Conservation (phyloP, 352 stramenopile species). For the Phytophthora litchii region DNA sequence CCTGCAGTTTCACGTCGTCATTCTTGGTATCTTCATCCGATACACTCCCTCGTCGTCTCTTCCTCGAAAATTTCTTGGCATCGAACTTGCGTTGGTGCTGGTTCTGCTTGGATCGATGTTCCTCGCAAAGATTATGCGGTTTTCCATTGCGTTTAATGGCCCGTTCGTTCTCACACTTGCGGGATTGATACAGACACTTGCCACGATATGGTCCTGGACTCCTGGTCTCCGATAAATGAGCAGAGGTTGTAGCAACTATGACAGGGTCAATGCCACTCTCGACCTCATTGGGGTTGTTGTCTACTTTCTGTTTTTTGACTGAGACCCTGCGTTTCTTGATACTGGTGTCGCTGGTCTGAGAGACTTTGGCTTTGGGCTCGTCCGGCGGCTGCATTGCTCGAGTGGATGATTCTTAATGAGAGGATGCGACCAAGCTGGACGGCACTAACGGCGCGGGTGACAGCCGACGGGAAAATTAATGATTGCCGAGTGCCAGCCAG, state of each 20-base stretch:
- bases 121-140: slow-evolving; percentile 79
- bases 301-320: slow-evolving; percentile 10
- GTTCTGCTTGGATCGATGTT: slow-evolving; percentile 81
- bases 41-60: slow-evolving; percentile 34
- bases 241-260: slow-evolving; percentile 2
- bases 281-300: background rate
- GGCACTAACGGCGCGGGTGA: background rate
- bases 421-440: background rate
- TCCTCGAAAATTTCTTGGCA: slow-evolving; percentile 77
- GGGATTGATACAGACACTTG: slow-evolving; percentile 78
- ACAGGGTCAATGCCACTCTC: background rate
- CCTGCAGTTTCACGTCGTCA: slow-evolving; percentile 2
- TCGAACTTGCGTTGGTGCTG: slow-evolving; percentile 86
- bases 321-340: slow-evolving; percentile 13
- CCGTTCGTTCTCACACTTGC: slow-evolving; percentile 84
- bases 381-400: slow-evolving; percentile 18
- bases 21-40: slow-evolving; percentile 27
- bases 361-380: slow-evolving; percentile 13
- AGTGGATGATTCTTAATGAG: slow-evolving; percentile 5
- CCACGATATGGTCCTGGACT: slow-evolving; percentile 48
- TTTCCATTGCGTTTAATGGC: slow-evolving; percentile 81
- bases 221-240: slow-evolving; percentile 3
- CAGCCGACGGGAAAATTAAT: slow-evolving; percentile 2
- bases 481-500: slow-evolving; percentile 28
- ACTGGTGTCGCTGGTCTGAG: background rate